Percentiles rank a stretch among this genome's conserved stretches.
phyloP scores from a whole-genome alignment of 148 eudicot species.

The Heliosperma pusillum region DNA sequence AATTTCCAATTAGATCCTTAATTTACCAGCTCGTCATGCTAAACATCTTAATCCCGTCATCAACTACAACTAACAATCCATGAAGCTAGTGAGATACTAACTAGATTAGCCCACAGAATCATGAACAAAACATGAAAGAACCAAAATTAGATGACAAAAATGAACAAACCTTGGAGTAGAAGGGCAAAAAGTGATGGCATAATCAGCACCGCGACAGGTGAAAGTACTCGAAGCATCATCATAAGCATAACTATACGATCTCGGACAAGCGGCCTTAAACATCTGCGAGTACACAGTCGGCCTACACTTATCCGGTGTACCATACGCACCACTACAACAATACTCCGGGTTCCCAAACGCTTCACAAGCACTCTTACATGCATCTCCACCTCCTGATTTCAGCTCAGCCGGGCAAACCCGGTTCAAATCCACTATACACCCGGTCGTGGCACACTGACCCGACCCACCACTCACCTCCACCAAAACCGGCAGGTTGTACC shows the following conservation, averaged over 20 bases:
- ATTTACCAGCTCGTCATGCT: too few species aligned
- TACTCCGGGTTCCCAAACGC: slow-evolving; percentile 74
- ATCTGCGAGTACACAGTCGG: slow-evolving; percentile 69
- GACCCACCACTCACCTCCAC: slow-evolving; percentile 68
- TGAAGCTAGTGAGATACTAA: too few species aligned
- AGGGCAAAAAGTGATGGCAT: slow-evolving; percentile 77
- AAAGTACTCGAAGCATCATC: slow-evolving; percentile 85
- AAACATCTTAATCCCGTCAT: too few species aligned
- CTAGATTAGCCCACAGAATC: too few species aligned
- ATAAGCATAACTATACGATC: slow-evolving; percentile 84
- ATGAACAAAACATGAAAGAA: too few species aligned
- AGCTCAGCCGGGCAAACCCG: slow-evolving; percentile 66
- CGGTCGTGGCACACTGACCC: slow-evolving; percentile 64
- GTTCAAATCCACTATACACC: slow-evolving; percentile 76
- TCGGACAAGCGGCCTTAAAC: slow-evolving; percentile 72
- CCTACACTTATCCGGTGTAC: slow-evolving; percentile 53
- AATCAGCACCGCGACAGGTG: slow-evolving; percentile 74
- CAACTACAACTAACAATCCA: too few species aligned
- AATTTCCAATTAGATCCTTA: too few species aligned
- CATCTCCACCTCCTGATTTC: slow-evolving; percentile 51
- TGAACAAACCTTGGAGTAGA: slow-evolving; percentile 53
- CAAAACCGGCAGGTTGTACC: slow-evolving; percentile 72
- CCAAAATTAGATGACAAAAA: too few species aligned
- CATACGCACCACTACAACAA: slow-evolving; percentile 83
- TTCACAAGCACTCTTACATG: slow-evolving; percentile 89